phyloP scores from a whole-genome alignment of 2,329 filamentous ascomycete genomes.

The Ophiostoma ulmi region DNA sequence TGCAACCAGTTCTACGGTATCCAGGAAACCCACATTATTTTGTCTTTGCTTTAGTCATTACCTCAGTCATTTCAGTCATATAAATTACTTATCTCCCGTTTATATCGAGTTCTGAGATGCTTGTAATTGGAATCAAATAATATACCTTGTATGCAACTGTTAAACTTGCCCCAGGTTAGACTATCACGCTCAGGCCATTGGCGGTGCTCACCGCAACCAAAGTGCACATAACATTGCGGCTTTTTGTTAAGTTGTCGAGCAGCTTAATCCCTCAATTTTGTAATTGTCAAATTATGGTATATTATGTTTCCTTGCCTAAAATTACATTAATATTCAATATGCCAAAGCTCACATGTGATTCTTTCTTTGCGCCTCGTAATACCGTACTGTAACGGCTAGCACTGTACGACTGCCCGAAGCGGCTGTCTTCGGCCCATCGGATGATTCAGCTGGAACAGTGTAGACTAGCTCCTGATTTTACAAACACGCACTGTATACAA shows the following conservation, averaged over 20 bases:
- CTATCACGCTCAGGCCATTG: neutral
- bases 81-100: neutral
- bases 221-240: neutral
- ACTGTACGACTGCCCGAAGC: neutral
- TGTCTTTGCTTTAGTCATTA: neutral
- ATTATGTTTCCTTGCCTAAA: neutral
- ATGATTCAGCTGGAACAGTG: neutral
- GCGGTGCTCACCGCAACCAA: neutral
- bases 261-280: neutral
- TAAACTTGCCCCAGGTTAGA: neutral
- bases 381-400: neutral
- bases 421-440: slow-evolving; percentile 4
- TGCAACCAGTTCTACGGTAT: neutral
- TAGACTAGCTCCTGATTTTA: no score
- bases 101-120: neutral
- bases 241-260: neutral
- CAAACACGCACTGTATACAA: neutral
- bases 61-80: neutral
- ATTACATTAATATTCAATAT: neutral
- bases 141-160: neutral
- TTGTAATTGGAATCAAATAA: no score
- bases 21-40: neutral
- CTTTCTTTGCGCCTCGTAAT: neutral
- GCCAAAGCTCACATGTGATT: slow-evolving; percentile 6
- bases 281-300: neutral